Conservation (phyloP, 441 rosid species). For the Adansonia gregorii region DNA sequence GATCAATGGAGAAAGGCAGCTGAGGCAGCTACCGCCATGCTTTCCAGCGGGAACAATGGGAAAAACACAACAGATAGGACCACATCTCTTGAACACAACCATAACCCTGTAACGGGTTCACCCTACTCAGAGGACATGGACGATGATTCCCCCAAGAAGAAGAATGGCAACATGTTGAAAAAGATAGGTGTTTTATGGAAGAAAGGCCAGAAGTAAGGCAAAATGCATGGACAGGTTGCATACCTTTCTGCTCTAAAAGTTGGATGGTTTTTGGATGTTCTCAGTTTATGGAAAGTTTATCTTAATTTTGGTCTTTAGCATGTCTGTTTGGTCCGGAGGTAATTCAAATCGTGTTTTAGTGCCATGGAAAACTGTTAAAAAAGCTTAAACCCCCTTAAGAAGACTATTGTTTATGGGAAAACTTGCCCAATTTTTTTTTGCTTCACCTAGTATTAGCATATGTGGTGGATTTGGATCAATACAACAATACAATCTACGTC, state of each 20-base stretch:
- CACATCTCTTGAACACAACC: conserved; percentile 56
- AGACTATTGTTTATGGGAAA: not conserved
- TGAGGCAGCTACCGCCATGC: conserved; percentile 90
- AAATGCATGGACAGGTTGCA: conserved; percentile 11
- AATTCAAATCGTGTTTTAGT: conserved; percentile 6
- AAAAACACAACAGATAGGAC: conserved; percentile 62
- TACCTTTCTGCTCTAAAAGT: not conserved
- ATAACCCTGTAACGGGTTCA: conserved; percentile 53
- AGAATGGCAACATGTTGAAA: conserved; percentile 84
- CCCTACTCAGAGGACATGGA: conserved; percentile 77
- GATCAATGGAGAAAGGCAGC: conserved; percentile 99
- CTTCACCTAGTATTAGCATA: not conserved
- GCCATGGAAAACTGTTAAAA: not conserved
- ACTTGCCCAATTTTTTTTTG: not conserved
- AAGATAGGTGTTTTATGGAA: conserved; percentile 89
- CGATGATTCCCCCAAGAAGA: conserved; percentile 88
- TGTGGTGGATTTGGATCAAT: not conserved
- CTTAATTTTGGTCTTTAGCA: conserved; percentile 1
- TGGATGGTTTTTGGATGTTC: not conserved
- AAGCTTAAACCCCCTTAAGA: not conserved
- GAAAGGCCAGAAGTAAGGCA: conserved; percentile 69
- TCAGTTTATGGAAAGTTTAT: conserved; percentile 18
- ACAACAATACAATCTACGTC: too few relatives aligned
- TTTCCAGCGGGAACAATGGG: conserved; percentile 76
- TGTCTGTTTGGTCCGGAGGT: not conserved